Conservation (phyloP, 2,329 filamentous ascomycete genomes). For the Pyricularia sp. region DNA sequence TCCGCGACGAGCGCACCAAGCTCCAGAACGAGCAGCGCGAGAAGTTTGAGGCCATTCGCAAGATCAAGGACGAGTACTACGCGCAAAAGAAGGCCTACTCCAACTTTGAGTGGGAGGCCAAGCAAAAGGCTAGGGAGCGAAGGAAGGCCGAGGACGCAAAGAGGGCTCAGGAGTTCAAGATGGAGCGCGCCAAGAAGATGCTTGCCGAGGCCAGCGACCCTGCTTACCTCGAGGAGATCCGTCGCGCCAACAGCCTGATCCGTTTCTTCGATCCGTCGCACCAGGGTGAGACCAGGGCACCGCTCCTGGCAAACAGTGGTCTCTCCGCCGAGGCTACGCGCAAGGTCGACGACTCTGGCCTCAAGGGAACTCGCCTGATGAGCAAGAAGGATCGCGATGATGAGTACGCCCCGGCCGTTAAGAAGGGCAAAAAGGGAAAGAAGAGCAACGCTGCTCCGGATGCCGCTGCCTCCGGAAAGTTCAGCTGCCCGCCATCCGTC, state of each 20-base stretch:
- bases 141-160: conserved; percentile 72
- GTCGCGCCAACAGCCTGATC: conserved; percentile 77
- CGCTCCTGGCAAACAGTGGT: conserved; percentile 52
- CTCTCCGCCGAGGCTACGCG: conserved; percentile 72
- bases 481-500: conserved; percentile 82
- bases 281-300: conserved; percentile 54
- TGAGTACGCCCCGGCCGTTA: conserved; percentile 70
- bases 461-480: conserved; percentile 41
- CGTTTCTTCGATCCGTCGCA: conserved; percentile 80
- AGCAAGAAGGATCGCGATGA: conserved; percentile 86
- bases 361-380: conserved; percentile 77
- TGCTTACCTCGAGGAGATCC: conserved; percentile 88
- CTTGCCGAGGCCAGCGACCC: conserved; percentile 76
- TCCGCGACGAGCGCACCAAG: conserved; percentile 79
- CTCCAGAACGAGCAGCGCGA: conserved; percentile 79
- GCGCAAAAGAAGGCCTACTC: conserved; percentile 71
- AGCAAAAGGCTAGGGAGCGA: conserved; percentile 66
- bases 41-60: conserved; percentile 73
- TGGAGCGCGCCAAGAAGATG: conserved; percentile 65
- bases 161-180: conserved; percentile 61
- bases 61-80: conserved; percentile 86
- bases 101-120: conserved; percentile 75
- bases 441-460: conserved; percentile 49
- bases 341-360: conserved; percentile 71
- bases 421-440: conserved; percentile 85